These are phyloP conservation scores for Mycena crocata DNA, from an alignment of 768 basidiomycete genomes.

Conservation along the genomic window DNA sequence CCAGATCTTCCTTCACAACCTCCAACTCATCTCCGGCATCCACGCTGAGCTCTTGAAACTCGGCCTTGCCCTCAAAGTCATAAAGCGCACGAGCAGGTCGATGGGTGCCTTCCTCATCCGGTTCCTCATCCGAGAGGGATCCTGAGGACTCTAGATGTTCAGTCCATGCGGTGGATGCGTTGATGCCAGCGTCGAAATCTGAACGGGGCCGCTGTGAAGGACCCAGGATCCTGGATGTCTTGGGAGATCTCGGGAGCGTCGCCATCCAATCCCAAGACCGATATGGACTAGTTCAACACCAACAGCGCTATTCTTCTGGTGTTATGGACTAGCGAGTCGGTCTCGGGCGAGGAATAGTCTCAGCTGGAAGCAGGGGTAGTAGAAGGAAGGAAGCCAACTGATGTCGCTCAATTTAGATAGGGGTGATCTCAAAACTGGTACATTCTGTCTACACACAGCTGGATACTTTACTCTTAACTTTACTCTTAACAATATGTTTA, in stretches of 20 bases:
- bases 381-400: slow-evolving; percentile 7
- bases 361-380: neutral
- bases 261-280: slow-evolving; percentile 12
- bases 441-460: neutral
- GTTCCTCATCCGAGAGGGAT: slow-evolving; percentile 68
- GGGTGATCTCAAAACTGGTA: neutral
- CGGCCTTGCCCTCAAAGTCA: slow-evolving; percentile 78
- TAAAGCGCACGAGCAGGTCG: slow-evolving; percentile 77
- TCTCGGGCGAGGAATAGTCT: too few species aligned
- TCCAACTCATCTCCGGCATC: slow-evolving; percentile 78
- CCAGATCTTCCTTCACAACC: slow-evolving; percentile 76
- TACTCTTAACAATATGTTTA: neutral
- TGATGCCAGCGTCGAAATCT: slow-evolving; percentile 83
- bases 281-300: neutral
- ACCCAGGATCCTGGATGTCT: slow-evolving; percentile 8
- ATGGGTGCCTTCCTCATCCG: slow-evolving; percentile 47
- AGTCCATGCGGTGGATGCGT: slow-evolving; percentile 83
- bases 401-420: slow-evolving; percentile 19
- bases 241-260: slow-evolving; percentile 31
- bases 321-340: too few species aligned
- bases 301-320: neutral
- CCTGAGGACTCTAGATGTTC: slow-evolving; percentile 61
- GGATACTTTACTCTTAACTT: neutral
- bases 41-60: slow-evolving; percentile 78
- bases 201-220: slow-evolving; percentile 44